These are phyloP conservation scores for Penicillium paxilli DNA, from an alignment of 495 filamentous ascomycete genomes.

Conservation along the genomic window DNA sequence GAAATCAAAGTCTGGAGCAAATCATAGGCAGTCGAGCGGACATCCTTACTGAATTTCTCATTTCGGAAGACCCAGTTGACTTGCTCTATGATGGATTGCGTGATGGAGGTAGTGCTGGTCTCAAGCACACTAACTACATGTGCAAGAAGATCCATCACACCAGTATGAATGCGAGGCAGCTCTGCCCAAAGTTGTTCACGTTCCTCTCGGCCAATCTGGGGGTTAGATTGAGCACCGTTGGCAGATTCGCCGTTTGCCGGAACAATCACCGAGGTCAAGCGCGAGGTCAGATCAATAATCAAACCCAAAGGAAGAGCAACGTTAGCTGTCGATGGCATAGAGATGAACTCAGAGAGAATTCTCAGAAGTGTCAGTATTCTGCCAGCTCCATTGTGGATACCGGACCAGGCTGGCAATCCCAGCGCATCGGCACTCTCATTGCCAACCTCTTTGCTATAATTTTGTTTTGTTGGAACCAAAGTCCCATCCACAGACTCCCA, in stretches of 20 bases:
- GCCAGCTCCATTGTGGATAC: conserved; percentile 68
- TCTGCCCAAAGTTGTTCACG: conserved; percentile 69
- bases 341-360: conserved; percentile 56
- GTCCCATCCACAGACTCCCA: conserved; percentile 62
- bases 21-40: conserved; percentile 62
- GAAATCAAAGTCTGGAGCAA: conserved; percentile 56
- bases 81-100: conserved; percentile 64
- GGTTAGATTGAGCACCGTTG: conserved; percentile 52
- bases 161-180: conserved; percentile 71
- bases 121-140: conserved; percentile 55
- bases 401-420: conserved; percentile 67
- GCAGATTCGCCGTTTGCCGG: conserved; percentile 45
- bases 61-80: conserved; percentile 66
- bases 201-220: conserved; percentile 73
- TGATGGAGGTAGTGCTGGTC: conserved; percentile 51
- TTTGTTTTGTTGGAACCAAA: conserved; percentile 22
- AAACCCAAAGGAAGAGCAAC: conserved; percentile 64
- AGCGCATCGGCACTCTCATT: conserved; percentile 39
- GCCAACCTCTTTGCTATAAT: conserved; percentile 39
- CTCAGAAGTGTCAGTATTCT: conserved; percentile 62
- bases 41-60: conserved; percentile 53
- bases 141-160: conserved; percentile 59
- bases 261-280: conserved; percentile 66
- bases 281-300: conserved; percentile 63
- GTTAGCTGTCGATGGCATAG: conserved; percentile 55